A percentile compares a stretch with the other conserved stretches of the same genome.
phyloP scores from a whole-genome alignment of 495 filamentous ascomycete genomes.

The Penicillium arizonense region DNA sequence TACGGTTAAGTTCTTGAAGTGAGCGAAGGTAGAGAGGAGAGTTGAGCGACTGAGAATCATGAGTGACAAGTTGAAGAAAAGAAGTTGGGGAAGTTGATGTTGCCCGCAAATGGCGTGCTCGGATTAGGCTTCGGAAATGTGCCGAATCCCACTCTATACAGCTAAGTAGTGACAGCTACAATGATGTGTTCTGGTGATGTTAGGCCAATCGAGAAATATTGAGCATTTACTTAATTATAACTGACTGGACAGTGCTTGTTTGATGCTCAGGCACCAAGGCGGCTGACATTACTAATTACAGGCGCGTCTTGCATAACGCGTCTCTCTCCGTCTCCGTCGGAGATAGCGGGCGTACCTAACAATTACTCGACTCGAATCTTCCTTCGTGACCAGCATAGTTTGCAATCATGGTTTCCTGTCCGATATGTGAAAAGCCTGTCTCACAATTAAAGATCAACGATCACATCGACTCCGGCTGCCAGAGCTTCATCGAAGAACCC shows the following conservation, averaged over 20 bases:
- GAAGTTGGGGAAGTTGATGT: background rate
- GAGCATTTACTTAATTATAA: background rate
- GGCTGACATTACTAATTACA: constrained; percentile 1
- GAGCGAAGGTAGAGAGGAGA: background rate
- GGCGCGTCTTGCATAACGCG: constrained; percentile 4
- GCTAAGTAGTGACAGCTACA: background rate
- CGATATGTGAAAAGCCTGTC: constrained; percentile 79
- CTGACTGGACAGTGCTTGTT: background rate
- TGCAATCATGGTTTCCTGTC: constrained; percentile 73
- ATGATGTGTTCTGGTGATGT: background rate
- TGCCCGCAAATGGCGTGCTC: constrained; percentile 22
- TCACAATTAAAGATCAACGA: constrained; percentile 76
- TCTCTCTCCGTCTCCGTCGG: constrained; percentile 7
- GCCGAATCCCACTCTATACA: too few relatives aligned
- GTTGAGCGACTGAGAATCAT: background rate
- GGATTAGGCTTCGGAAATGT: background rate
- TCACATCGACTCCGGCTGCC: constrained; percentile 86
- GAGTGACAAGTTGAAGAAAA: background rate
- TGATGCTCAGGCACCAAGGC: constrained; percentile 5
- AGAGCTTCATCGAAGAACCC: constrained; percentile 52
- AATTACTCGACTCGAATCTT: background rate
- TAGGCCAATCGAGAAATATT: background rate
- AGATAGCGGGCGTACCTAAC: too few relatives aligned
- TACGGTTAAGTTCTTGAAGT: background rate
- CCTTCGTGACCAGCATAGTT: background rate